Base-by-base conservation (phyloP, 305 asterid species). In the Fraxinus nigra region DNA sequence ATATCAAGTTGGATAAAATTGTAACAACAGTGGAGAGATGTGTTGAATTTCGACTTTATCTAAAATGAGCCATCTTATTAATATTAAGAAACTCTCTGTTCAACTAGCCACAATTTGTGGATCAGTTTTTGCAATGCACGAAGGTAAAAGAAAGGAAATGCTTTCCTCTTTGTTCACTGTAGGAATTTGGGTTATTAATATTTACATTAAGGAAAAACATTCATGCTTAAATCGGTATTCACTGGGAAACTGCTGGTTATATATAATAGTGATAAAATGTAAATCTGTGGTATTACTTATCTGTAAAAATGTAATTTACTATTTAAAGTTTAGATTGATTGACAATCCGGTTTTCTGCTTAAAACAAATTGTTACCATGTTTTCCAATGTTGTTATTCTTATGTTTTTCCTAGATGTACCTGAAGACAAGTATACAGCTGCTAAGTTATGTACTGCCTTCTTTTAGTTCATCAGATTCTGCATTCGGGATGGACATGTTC, bases 401-500 rank as follows among this genome's bases (percentile, higher is more conserved):
- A 80, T 82, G 28, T 65, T 78, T 32, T 84, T 82, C 38, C 78
- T 82, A 85, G 87, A 85, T 79, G 85, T 85, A 72, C 79, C 89
- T 74, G 87, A 89, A 84, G 84, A 78, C 80, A 86, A 80, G 85
- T 82, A 59, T 82, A 80, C 86, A 85, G 87, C 86, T 85, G 90
- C 88, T 92, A 89, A 91, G 88, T 85, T 87, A 84, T 87, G 87
- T 86, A 75, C 88, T 92, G 86, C 89, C 88, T 92, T 89, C 82
- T 90, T 88, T 86, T 82, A 94, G 99, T 89, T 93, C 98, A 82
- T 93, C 99, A 81, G 97, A 95, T 86, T 93, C 99, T 78, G 97
- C 98, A 7, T 95, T 95, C 77, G 99, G 99, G 82, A 95, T 94
- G 91, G 98, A 93, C 82, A 87, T 95, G 94, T 88, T 95, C 81